Percentiles rank a stretch among this genome's conserved stretches.
Evolutionary conservation across 1,284 basidiomycete species (phyloP).

Genomic region (Tilletia horrida): DNA sequence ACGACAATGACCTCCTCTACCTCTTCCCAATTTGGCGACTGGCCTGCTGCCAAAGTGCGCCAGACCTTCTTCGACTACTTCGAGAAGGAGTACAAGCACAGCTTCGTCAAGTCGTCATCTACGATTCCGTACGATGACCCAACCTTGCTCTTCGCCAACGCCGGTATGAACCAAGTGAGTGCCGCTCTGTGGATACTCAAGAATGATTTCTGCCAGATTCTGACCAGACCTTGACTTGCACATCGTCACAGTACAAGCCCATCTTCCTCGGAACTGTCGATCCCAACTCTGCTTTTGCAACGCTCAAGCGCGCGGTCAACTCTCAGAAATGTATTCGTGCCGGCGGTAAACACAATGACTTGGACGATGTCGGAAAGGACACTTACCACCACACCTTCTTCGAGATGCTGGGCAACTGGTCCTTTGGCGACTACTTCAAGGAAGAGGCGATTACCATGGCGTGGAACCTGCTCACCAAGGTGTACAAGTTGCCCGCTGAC

Average conservation of each 20-base stretch:
- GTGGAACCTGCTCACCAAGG: conserved; percentile 86
- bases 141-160: conserved; percentile 94
- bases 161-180: conserved; percentile 58
- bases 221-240: not conserved
- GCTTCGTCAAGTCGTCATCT: conserved; percentile 86
- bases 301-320: conserved; percentile 88
- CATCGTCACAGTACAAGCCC: conserved; percentile 80
- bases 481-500: conserved; percentile 84
- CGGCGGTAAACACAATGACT: conserved; percentile 96
- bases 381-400: conserved; percentile 95
- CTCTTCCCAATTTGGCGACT: conserved; percentile 58
- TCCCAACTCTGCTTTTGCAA: conserved; percentile 80
- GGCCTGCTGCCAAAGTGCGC: conserved; percentile 70
- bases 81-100: conserved; percentile 69
- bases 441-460: conserved; percentile 89
- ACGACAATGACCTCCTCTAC: conserved; percentile 33
- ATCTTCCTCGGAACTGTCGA: conserved; percentile 96
- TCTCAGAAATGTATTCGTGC: conserved; percentile 96
- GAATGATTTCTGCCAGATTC: not conserved
- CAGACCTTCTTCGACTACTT: conserved; percentile 79
- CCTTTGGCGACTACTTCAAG: conserved; percentile 99
- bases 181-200: not conserved
- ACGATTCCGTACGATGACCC: conserved; percentile 89
- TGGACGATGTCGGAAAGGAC: conserved; percentile 98
- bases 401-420: conserved; percentile 99